A percentile compares a stretch with the other conserved stretches of the same genome.
phyloP scores from a whole-genome alignment of 306 rosid species.

The Quercus wislizeni region DNA sequence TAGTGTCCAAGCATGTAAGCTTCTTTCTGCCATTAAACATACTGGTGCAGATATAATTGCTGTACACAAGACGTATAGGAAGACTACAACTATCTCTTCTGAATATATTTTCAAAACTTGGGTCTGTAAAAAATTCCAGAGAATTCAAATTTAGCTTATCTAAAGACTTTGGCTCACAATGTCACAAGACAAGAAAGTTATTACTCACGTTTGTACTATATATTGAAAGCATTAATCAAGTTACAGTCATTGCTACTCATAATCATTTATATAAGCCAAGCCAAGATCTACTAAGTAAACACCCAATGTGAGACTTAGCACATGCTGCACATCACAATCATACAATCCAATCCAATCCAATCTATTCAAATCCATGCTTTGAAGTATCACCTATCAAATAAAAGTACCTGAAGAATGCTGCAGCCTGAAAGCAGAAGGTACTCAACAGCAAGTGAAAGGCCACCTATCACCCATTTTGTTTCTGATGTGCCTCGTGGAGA shows the following conservation, averaged over 20 bases:
- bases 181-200: no score
- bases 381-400: no score
- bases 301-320: no score
- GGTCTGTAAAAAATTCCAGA: conserved; percentile 24
- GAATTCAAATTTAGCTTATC: not conserved
- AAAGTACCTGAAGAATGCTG: conserved; percentile 46
- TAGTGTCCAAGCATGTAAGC: conserved; percentile 42
- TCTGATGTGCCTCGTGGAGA: conserved; percentile 24
- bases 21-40: conserved; percentile 42
- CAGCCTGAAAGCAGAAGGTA: conserved; percentile 33
- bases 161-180: no score
- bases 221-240: no score
- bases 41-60: conserved; percentile 38
- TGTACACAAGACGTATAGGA: conserved; percentile 40
- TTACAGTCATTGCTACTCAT: no score
- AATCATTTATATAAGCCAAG: no score
- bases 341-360: no score
- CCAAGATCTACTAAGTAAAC: no score
- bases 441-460: conserved; percentile 29
- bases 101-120: conserved; percentile 35
- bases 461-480: conserved; percentile 47
- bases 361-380: no score
- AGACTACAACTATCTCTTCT: conserved; percentile 41
- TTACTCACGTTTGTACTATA: no score
- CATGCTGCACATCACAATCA: no score